A percentile compares a stretch with the other conserved stretches of the same genome.
Conservation (phyloP, 2,329 filamentous ascomycete genomes). For the Fusarium oxysporum region DNA sequence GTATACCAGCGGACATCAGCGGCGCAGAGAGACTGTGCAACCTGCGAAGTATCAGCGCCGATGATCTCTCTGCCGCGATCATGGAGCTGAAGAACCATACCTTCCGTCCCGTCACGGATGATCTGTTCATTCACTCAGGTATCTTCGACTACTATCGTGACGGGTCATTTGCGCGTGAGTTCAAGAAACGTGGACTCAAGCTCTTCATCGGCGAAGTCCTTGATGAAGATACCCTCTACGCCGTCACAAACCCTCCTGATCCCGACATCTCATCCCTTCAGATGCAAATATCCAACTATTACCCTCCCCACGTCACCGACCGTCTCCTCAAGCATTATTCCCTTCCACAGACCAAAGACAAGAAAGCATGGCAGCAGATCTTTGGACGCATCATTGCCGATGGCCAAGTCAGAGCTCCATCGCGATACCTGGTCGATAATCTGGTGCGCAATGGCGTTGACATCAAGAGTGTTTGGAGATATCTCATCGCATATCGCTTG, state of each 20-base stretch:
- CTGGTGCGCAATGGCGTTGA: conserved; percentile 3
- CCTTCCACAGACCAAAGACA: not conserved
- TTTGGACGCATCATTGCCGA: conserved; percentile 8
- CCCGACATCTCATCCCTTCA: not conserved
- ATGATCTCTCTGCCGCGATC: not conserved
- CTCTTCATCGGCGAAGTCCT: conserved; percentile 3
- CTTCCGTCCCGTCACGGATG: not conserved
- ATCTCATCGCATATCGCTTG: conserved; percentile 5
- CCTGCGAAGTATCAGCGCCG: not conserved
- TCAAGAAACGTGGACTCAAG: not conserved
- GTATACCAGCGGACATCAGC: accelerated
- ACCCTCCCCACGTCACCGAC: not conserved
- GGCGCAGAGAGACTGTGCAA: not conserved
- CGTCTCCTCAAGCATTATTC: conserved; percentile 8
- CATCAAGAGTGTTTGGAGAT: conserved; percentile 8
- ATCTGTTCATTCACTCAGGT: not conserved
- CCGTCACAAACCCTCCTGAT: conserved; percentile 7
- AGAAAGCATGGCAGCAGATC: conserved; percentile 1
- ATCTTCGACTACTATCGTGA: conserved; percentile 17
- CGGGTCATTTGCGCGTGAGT: not conserved
- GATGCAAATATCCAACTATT: conserved; percentile 9
- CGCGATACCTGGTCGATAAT: conserved; percentile 9
- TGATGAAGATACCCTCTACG: conserved; percentile 14
- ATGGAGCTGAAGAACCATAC: conserved; percentile 13
- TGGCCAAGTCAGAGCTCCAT: conserved; percentile 14